phyloP scores from a whole-genome alignment of 495 filamentous ascomycete genomes.

The Annulohypoxylon stygium region DNA sequence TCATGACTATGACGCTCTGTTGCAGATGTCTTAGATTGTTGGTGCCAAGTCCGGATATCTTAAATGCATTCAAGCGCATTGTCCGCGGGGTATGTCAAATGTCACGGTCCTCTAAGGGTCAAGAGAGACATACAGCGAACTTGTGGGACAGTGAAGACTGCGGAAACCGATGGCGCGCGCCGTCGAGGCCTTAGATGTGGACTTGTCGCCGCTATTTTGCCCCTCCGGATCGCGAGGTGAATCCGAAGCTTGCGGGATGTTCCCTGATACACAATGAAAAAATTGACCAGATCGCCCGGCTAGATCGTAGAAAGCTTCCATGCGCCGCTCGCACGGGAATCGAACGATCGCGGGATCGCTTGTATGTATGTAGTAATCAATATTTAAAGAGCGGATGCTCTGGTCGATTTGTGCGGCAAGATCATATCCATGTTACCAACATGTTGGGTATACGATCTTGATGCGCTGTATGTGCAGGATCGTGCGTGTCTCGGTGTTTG shows the following conservation, averaged over 20 bases:
- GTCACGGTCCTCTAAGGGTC: constrained; percentile 10
- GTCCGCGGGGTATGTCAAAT: constrained; percentile 18
- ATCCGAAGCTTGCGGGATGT: constrained; percentile 8
- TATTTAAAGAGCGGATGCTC: constrained; percentile 1
- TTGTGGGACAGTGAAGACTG: constrained; percentile 22
- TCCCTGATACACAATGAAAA: constrained; percentile 10
- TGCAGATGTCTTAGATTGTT: constrained; percentile 27
- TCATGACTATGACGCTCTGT: neutral
- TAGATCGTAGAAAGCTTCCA: constrained; percentile 19
- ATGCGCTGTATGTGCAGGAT: constrained; percentile 7
- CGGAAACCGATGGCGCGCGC: constrained; percentile 6
- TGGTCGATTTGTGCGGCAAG: neutral
- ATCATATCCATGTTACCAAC: neutral
- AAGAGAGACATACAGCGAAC: constrained; percentile 14
- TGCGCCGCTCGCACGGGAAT: neutral
- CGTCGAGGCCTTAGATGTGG: constrained; percentile 5
- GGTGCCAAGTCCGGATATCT: neutral
- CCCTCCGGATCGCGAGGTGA: constrained; percentile 15
- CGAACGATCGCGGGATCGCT: constrained; percentile 8
- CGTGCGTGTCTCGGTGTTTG: constrained; percentile 20
- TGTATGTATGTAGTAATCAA: neutral
- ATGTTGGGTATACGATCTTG: constrained; percentile 6
- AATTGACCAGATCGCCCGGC: neutral
- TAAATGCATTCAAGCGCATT: constrained; percentile 1
- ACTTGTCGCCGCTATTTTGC: constrained; percentile 19